These are phyloP conservation scores for Tylopilus felleus DNA, from an alignment of 768 basidiomycete species.

Conservation along the genomic window DNA sequence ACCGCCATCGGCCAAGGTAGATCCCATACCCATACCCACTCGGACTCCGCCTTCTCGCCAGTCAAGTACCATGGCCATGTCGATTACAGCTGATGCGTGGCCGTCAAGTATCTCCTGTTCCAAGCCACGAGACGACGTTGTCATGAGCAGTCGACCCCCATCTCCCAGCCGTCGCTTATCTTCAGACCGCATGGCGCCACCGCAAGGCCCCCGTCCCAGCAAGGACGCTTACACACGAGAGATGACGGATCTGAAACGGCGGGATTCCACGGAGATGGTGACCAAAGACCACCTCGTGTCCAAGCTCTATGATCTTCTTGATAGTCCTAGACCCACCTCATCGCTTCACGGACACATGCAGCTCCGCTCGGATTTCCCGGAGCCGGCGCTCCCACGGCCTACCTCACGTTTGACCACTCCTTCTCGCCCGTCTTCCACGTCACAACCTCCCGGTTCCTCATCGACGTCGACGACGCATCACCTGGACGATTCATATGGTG, in stretches of 20 bases:
- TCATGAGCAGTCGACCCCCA: slow-evolving; percentile 29
- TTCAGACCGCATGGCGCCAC: slow-evolving; percentile 19
- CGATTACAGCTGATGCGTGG: slow-evolving; percentile 24
- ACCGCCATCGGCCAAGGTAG: slow-evolving; percentile 15
- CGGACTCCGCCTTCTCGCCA: slow-evolving; percentile 28
- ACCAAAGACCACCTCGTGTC: slow-evolving; percentile 33
- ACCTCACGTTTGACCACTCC: slow-evolving; percentile 20
- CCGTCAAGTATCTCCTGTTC: slow-evolving; percentile 21
- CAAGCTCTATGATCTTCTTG: slow-evolving; percentile 48
- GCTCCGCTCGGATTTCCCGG: slow-evolving; percentile 27
- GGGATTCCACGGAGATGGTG: slow-evolving; percentile 18
- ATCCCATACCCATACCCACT: slow-evolving; percentile 31
- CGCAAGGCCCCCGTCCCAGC: slow-evolving; percentile 16
- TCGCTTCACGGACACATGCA: slow-evolving; percentile 38
- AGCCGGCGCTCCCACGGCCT: slow-evolving; percentile 23
- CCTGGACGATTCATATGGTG: slow-evolving; percentile 9
- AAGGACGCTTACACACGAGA: slow-evolving; percentile 22
- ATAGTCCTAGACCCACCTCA: slow-evolving; percentile 39
- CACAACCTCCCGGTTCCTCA: slow-evolving; percentile 18
- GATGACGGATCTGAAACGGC: slow-evolving; percentile 21
- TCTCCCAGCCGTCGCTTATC: slow-evolving; percentile 26
- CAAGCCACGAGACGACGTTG: slow-evolving; percentile 27
- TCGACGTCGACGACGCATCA: slow-evolving; percentile 15
- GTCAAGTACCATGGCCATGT: slow-evolving; percentile 28
- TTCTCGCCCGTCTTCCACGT: slow-evolving; percentile 22